These are phyloP conservation scores for Debaryomycetaceae sp. DNA, from an alignment of 1,139 yeast species.

Conservation along the genomic window DNA sequence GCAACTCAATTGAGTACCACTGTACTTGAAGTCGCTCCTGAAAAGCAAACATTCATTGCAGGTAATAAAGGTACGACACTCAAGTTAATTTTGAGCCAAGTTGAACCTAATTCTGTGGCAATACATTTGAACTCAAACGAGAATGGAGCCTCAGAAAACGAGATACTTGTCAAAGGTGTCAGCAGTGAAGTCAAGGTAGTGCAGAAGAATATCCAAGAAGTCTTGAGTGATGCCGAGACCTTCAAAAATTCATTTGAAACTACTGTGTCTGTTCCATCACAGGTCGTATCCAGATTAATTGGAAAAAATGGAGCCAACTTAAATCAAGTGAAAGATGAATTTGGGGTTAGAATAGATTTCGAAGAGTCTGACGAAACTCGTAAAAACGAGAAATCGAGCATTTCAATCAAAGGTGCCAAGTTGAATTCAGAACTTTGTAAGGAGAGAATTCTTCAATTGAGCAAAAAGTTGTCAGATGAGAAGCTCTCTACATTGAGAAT, in stretches of 20 bases:
- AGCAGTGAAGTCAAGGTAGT: conserved; percentile 54
- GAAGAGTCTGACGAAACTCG: conserved; percentile 23
- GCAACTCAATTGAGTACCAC: conserved; percentile 54
- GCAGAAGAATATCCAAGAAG: conserved; percentile 48
- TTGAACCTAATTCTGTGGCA: conserved; percentile 37
- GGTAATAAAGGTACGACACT: conserved; percentile 62
- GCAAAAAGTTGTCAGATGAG: conserved; percentile 85
- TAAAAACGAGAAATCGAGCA: conserved; percentile 45
- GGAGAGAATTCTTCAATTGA: conserved; percentile 51
- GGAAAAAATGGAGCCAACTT: conserved; percentile 85
- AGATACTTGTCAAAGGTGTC: conserved; percentile 62
- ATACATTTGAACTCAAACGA: conserved; percentile 41
- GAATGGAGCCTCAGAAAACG: conserved; percentile 45
- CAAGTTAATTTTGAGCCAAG: conserved; percentile 41
- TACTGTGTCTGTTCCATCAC: conserved; percentile 57
- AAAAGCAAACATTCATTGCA: conserved; percentile 54
- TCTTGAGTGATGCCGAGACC: conserved; percentile 62
- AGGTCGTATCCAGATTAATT: conserved; percentile 72
- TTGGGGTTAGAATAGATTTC: conserved; percentile 75
- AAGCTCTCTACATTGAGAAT: conserved; percentile 59
- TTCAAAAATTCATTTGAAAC: conserved; percentile 56
- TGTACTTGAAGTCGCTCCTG: conserved; percentile 49
- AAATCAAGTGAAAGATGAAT: conserved; percentile 69
- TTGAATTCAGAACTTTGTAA: conserved; percentile 77
- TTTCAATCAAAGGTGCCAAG: conserved; percentile 72